Evolutionary conservation across 2,329 filamentous ascomycete genomes (phyloP).

Genomic region (Botrytis cinerea): DNA sequence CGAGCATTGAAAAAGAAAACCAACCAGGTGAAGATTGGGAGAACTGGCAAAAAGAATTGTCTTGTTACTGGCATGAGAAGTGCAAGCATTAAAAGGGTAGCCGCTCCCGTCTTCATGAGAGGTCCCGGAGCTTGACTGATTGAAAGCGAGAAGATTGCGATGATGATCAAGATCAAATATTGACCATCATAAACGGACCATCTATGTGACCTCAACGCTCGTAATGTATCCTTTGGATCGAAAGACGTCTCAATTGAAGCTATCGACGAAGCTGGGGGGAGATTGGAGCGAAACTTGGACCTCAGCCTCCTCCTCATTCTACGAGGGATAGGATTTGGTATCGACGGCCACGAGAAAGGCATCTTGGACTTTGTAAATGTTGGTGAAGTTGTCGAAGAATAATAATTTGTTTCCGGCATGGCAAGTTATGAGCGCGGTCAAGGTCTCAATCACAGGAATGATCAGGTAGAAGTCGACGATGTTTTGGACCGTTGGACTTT

Average conservation of each 20-base stretch:
- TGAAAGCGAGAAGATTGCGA: slow-evolving; percentile 80
- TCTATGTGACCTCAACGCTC: slow-evolving; percentile 71
- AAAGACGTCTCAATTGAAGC: slow-evolving; percentile 79
- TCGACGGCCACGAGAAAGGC: slow-evolving; percentile 49
- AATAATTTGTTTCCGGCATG: slow-evolving; percentile 36
- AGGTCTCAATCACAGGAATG: background rate
- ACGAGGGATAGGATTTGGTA: slow-evolving; percentile 60
- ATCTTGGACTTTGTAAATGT: slow-evolving; percentile 40
- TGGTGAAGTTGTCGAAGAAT: slow-evolving; percentile 34
- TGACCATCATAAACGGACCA: slow-evolving; percentile 86
- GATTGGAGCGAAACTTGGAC: slow-evolving; percentile 66
- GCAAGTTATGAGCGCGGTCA: slow-evolving; percentile 12
- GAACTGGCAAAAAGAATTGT: slow-evolving; percentile 87
- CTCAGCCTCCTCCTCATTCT: slow-evolving; percentile 67
- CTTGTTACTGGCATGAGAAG: slow-evolving; percentile 80
- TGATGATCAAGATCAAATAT: slow-evolving; percentile 71
- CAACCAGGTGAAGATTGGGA: slow-evolving; percentile 83
- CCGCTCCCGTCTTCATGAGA: slow-evolving; percentile 71
- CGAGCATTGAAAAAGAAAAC: slow-evolving; percentile 76
- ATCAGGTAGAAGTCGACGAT: background rate
- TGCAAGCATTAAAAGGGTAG: slow-evolving; percentile 66
- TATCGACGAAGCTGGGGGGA: slow-evolving; percentile 71
- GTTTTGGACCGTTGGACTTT: background rate
- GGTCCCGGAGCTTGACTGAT: slow-evolving; percentile 80
- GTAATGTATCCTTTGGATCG: slow-evolving; percentile 75